phyloP scores from a whole-genome alignment of 139 green algal genomes.

The Ulvella scutata region DNA sequence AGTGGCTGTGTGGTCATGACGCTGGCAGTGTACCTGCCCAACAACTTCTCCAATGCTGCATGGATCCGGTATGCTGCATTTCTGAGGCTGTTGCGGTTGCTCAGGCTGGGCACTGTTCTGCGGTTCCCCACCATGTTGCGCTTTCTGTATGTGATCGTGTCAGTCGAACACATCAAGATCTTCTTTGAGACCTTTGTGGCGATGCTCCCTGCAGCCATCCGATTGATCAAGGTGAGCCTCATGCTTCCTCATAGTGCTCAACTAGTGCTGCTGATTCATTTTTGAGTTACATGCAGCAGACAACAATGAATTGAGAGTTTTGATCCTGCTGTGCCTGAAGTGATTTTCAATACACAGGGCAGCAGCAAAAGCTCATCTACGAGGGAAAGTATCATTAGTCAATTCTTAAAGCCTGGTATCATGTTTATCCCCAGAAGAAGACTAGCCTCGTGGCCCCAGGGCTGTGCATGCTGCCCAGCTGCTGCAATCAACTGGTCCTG shows the following conservation, averaged over 20 bases:
- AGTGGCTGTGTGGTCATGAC: background rate
- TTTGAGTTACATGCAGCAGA: too few species aligned
- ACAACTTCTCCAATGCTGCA: background rate
- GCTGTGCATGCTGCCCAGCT: too few species aligned
- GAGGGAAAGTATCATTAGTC: too few species aligned
- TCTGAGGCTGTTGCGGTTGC: background rate
- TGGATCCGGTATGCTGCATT: background rate
- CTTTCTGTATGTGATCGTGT: background rate
- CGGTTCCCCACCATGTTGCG: background rate
- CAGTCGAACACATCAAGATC: background rate
- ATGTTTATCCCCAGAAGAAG: too few species aligned
- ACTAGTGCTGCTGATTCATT: too few species aligned
- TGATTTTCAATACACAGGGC: too few species aligned
- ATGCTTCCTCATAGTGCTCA: too few species aligned
- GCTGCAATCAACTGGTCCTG: too few species aligned
- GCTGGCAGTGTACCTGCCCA: background rate
- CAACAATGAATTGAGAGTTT: background rate
- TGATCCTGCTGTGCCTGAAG: background rate
- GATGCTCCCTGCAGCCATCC: background rate
- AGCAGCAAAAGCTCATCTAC: too few species aligned
- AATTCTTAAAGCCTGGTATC: too few species aligned
- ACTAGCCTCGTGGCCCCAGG: too few species aligned
- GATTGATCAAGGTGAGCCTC: background rate
- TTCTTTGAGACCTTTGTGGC: background rate
- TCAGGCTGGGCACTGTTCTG: background rate